Conservation (phyloP, 1,139 yeast genomes). For the Sugiyamaella grinbergsii region DNA sequence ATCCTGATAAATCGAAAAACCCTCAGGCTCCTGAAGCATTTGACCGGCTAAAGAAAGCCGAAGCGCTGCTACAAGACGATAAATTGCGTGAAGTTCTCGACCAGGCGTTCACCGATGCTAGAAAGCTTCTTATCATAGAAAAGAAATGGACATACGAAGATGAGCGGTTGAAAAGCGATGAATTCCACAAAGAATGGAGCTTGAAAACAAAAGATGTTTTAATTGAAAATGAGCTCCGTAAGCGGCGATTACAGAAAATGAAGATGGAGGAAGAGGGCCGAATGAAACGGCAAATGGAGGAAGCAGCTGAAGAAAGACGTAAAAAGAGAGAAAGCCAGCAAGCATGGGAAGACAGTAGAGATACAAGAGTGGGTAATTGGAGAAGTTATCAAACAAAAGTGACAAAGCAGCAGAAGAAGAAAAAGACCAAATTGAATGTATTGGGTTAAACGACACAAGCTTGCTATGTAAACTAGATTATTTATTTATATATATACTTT, state of each 20-base stretch:
- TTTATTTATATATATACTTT: slow-evolving; percentile 1
- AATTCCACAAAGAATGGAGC: slow-evolving; percentile 47
- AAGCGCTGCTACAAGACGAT: slow-evolving; percentile 42
- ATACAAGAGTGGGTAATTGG: slow-evolving; percentile 63
- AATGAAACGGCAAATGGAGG: slow-evolving; percentile 44
- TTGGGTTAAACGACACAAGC: slow-evolving; percentile 24
- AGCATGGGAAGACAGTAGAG: slow-evolving; percentile 67
- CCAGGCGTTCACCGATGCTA: slow-evolving; percentile 48
- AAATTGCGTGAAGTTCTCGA: slow-evolving; percentile 44
- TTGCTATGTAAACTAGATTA: background rate
- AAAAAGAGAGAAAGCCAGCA: slow-evolving; percentile 48
- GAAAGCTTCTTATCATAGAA: slow-evolving; percentile 48
- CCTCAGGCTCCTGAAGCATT: slow-evolving; percentile 63
- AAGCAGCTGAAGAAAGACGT: slow-evolving; percentile 47
- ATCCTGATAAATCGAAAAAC: slow-evolving; percentile 66
- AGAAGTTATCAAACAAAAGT: slow-evolving; percentile 52
- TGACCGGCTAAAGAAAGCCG: slow-evolving; percentile 50
- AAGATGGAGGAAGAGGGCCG: slow-evolving; percentile 50
- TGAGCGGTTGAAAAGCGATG: slow-evolving; percentile 44
- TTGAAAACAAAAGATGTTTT: slow-evolving; percentile 47
- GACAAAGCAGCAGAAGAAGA: slow-evolving; percentile 47
- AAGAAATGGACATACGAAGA: slow-evolving; percentile 48
- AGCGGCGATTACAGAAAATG: slow-evolving; percentile 44
- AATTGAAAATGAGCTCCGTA: slow-evolving; percentile 49
- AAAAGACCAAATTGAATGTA: slow-evolving; percentile 40